These are phyloP conservation scores for Scenedesmus sp. DNA, from an alignment of 163 green algal genomes.

Conservation along the genomic window DNA sequence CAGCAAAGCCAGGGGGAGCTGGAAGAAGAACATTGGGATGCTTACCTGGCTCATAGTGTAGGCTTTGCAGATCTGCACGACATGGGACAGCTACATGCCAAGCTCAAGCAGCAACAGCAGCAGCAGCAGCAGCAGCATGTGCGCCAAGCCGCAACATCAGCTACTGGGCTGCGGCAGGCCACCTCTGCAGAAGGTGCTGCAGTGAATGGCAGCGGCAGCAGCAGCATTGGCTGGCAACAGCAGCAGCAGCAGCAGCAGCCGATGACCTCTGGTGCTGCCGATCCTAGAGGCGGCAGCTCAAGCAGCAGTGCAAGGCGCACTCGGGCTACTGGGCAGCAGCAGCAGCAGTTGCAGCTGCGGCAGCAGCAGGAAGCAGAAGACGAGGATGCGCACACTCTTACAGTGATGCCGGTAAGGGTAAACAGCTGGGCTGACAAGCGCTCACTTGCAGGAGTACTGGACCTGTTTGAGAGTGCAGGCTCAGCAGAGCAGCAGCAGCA, in stretches of 20 bases:
- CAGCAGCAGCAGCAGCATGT: neutral
- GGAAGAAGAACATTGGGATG: neutral
- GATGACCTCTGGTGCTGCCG: neutral
- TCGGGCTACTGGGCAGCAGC: neutral
- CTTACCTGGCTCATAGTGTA: neutral
- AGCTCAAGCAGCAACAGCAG: conserved; percentile 19
- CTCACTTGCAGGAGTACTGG: neutral
- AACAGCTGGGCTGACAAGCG: conserved; percentile 28
- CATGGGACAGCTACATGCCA: neutral
- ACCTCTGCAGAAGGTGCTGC: neutral
- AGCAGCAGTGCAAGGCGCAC: neutral
- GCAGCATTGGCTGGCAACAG: neutral
- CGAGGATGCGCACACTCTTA: neutral
- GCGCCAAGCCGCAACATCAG: neutral
- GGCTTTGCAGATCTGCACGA: conserved; percentile 14
- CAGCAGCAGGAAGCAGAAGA: conserved; percentile 12
- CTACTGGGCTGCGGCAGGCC: neutral
- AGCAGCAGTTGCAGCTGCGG: neutral
- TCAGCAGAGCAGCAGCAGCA: neutral
- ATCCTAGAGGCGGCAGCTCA: neutral
- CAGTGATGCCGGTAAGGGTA: neutral
- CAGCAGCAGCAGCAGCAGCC: too few relatives aligned
- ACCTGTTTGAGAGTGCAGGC: conserved; percentile 32
- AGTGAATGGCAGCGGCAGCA: neutral
- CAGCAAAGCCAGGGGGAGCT: neutral